A percentile compares a stretch with the other conserved stretches of the same genome.
phyloP scores from a whole-genome alignment of 2,329 filamentous ascomycete genomes.

The Phyllosticta capitalensis region DNA sequence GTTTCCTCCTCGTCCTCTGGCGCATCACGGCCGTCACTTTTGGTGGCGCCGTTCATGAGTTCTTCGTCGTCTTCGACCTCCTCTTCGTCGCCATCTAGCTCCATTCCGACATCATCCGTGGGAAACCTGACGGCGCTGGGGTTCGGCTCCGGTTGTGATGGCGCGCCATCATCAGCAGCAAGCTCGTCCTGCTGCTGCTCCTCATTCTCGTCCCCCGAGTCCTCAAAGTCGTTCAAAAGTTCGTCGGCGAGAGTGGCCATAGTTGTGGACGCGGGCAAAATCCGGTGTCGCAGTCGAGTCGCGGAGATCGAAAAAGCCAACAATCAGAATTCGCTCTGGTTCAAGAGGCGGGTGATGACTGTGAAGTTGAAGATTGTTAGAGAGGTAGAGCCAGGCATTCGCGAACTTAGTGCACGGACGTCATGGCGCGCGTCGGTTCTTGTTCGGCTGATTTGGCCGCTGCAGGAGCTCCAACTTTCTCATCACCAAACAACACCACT shows the following conservation, averaged over 20 bases:
- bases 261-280: constrained; percentile 1
- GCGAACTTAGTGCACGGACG: neutral
- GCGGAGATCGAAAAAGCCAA: no score
- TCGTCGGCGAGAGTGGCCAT: constrained; percentile 90
- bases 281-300: no score
- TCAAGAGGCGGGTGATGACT: no score
- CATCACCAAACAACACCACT: neutral
- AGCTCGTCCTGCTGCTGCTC: constrained; percentile 44
- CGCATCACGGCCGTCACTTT: constrained; percentile 35
- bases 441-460: constrained; percentile 2
- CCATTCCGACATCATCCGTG: constrained; percentile 33
- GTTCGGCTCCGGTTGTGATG: constrained; percentile 15
- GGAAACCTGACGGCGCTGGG: constrained; percentile 15
- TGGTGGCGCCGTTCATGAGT: constrained; percentile 38
- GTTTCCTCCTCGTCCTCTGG: constrained; percentile 58
- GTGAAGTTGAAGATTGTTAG: neutral
- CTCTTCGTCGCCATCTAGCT: constrained; percentile 52
- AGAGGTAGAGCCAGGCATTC: neutral
- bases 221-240: constrained; percentile 82
- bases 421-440: constrained; percentile 2
- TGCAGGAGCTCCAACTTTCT: constrained; percentile 8
- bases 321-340: neutral
- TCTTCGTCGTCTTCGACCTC: constrained; percentile 53
- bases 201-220: constrained; percentile 69
- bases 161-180: constrained; percentile 22